phyloP scores from a whole-genome alignment of 208 protist species.

The Porcisia hertigi region DNA sequence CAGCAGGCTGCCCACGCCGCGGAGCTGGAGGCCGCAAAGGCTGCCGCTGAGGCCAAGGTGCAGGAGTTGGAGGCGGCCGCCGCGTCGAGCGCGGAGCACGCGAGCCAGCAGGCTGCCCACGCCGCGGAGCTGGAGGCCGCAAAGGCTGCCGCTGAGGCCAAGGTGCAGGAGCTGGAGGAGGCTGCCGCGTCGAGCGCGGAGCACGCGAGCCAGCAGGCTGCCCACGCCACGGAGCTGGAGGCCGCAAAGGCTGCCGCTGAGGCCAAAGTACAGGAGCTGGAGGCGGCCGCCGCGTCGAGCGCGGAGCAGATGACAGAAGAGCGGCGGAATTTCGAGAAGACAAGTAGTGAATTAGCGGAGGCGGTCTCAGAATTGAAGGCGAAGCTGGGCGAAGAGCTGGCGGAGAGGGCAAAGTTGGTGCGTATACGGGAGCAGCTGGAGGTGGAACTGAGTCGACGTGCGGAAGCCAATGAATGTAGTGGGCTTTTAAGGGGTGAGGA shows the following conservation, averaged over 20 bases:
- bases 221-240: conserved; percentile 7
- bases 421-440: neutral
- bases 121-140: conserved; percentile 5
- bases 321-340: too few species aligned
- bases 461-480: conserved; percentile 15
- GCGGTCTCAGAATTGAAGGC: neutral
- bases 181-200: neutral
- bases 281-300: neutral
- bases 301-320: neutral
- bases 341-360: too few species aligned
- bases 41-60: neutral
- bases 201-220: neutral
- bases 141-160: neutral
- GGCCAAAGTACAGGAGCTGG: neutral
- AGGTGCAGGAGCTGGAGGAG: conserved; percentile 4
- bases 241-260: neutral
- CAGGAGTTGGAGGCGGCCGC: conserved; percentile 6
- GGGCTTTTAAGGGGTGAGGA: conserved; percentile 12
- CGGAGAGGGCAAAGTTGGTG: neutral
- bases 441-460: conserved; percentile 9
- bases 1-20: neutral
- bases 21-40: conserved; percentile 5
- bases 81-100: neutral
- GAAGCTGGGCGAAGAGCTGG: neutral
- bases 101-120: neutral